Conservation (phyloP, 2,329 filamentous ascomycete genomes). For the Alternaria postmessia region DNA sequence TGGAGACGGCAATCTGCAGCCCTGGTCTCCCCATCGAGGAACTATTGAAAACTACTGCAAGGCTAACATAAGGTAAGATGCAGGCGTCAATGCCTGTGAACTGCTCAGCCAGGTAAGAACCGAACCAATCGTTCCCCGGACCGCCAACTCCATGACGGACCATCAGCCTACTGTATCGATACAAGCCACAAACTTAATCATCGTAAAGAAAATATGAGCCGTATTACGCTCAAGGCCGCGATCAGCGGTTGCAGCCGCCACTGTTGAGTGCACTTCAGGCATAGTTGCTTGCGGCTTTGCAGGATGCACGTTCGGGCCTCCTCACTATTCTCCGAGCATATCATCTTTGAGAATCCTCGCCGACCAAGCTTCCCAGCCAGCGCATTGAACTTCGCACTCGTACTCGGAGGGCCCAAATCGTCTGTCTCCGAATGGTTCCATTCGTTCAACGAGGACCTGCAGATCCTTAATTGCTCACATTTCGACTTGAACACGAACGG, state of each 20-base stretch:
- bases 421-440: conserved; percentile 3
- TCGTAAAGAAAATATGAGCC: conserved; percentile 18
- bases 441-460: conserved; percentile 3
- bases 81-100: conserved; percentile 3
- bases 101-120: conserved; percentile 8
- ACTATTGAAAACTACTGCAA: conserved; percentile 21
- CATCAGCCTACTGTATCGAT: conserved; percentile 12
- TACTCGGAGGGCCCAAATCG: background rate
- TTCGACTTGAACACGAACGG: conserved; percentile 1
- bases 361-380: conserved; percentile 20
- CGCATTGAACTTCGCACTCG: conserved; percentile 11
- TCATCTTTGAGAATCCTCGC: conserved; percentile 18
- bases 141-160: background rate
- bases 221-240: conserved; percentile 11
- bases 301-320: conserved; percentile 31
- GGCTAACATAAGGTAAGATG: conserved; percentile 11
- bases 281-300: conserved; percentile 15
- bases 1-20: conserved; percentile 5
- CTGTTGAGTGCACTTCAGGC: conserved; percentile 10
- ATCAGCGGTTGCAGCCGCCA: conserved; percentile 21
- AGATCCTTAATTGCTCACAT: background rate
- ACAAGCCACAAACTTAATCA: conserved; percentile 25
- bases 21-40: conserved; percentile 2
- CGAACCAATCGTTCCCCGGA: conserved; percentile 14
- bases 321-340: conserved; percentile 32